Evolutionary conservation across 2,329 filamentous ascomycete species (phyloP).

Genomic region (Phialocephala subalpina): DNA sequence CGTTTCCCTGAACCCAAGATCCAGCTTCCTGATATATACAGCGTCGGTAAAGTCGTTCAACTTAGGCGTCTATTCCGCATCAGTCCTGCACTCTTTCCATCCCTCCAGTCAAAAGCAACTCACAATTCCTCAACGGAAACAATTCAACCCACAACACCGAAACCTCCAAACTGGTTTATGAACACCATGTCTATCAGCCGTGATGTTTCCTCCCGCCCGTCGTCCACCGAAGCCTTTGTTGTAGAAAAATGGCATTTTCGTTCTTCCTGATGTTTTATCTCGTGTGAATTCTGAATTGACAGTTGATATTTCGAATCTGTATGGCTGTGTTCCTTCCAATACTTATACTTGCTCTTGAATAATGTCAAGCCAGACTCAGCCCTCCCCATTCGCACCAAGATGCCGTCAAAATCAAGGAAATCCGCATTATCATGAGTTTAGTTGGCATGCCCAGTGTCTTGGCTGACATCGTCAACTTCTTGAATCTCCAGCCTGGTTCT

Average conservation of each 20-base stretch:
- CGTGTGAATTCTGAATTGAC: too few relatives aligned
- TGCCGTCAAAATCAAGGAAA: conserved; percentile 4
- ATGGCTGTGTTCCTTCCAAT: too few relatives aligned
- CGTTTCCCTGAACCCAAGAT: too few relatives aligned
- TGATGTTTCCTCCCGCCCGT: conserved; percentile 54
- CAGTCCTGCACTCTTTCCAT: not conserved
- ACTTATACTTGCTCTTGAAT: too few relatives aligned
- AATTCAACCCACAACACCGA: conserved; percentile 58
- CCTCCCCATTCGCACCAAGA: not conserved
- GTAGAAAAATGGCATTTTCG: conserved; percentile 47
- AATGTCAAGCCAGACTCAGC: not conserved
- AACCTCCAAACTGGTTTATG: conserved; percentile 59
- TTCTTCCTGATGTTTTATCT: not conserved
- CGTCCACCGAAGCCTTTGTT: conserved; percentile 47
- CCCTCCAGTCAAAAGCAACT: too few relatives aligned
- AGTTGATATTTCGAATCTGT: too few relatives aligned
- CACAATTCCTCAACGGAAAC: conserved; percentile 46
- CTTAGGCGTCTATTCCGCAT: not conserved
- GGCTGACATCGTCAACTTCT: not conserved
- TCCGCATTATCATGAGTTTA: not conserved
- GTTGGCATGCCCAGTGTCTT: not conserved
- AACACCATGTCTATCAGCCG: conserved; percentile 59
- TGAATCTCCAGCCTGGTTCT: too few relatives aligned
- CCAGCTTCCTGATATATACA: not conserved
- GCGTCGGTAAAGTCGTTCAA: not conserved